Evolutionary conservation across 2,329 filamentous ascomycete species (phyloP), one percentile per base, ranked within the genome.

Genomic region (Magnaporthiopsis incrustans): DNA sequence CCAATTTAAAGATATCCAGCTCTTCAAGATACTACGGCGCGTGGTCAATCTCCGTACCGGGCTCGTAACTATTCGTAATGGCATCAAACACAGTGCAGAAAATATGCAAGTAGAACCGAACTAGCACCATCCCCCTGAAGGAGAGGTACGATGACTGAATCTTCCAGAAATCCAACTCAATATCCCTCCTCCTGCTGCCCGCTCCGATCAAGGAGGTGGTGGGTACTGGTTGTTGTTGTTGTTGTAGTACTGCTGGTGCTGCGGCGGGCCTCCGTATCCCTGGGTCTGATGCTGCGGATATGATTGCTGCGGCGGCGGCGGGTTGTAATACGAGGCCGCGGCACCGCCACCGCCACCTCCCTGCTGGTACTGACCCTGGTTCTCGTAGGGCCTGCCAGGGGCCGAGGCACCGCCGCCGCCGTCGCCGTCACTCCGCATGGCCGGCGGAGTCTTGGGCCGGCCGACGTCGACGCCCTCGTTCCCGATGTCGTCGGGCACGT

Each of bases 381-480:
- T 53, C 44, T 53, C 44, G 4, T 53, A 53, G 18, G 44, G 44
- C 22, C 44, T 53, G 22, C 22, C 44, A 8, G 44, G 22, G 22
- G 22, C 6, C 44, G 44, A 53, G 44, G 44, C 44, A 18, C 44
- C 44, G 15, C 18, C 44, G 14, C 44, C 44, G 44, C 44, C 22
- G 44, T n/a, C 18, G 69, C 44, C 22, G 44, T 53, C 18, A 69
- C 61, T 25, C 66, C 70, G 35, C 70, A 65, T 12, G 69, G n/a
- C 38, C 7, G 44, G 38, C 26, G 60, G 60, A 22, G 60, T 61
- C 44, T 53, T 44, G 12, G 77, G 77, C 3, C 72, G 70, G 8
- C 77, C 77, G 14, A 80, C 75, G 30, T 74, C 77, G 8, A 80
- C 78, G 57, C 77, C 77, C 68, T 80, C 78, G 60, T 80, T 79